Conservation (phyloP, 305 asterid species). For the Nicotiana rustica region DNA sequence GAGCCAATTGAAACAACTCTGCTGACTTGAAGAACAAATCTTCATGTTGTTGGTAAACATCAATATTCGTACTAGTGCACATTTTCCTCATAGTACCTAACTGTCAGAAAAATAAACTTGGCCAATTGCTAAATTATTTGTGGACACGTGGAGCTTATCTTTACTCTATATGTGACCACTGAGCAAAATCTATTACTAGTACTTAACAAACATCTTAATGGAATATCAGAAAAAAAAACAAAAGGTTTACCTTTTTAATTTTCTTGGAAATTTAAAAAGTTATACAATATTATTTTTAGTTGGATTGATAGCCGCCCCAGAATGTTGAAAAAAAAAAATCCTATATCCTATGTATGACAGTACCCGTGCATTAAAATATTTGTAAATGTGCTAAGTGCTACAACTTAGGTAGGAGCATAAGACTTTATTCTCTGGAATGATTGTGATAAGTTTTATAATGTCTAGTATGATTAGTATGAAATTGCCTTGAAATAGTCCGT, state of each 20-base stretch:
- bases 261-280: neutral
- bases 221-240: neutral
- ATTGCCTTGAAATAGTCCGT: neutral
- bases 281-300: neutral
- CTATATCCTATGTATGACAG: neutral
- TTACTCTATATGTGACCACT: neutral
- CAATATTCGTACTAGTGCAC: constrained; percentile 13
- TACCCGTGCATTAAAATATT: neutral
- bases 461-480: neutral
- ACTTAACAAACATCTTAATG: neutral
- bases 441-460: neutral
- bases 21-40: constrained; percentile 16
- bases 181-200: neutral
- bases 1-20: neutral
- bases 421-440: neutral
- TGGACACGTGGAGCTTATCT: neutral
- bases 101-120: neutral
- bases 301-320: neutral
- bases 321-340: neutral
- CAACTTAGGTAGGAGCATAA: constrained; percentile 1
- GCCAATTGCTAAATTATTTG: neutral
- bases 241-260: neutral
- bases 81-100: constrained; percentile 1
- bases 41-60: constrained; percentile 26
- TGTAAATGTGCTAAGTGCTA: neutral